Evolutionary conservation across 2,329 filamentous ascomycete species (phyloP), one percentile per base, ranked within the genome.

Genomic region (Clonostachys rosea): DNA sequence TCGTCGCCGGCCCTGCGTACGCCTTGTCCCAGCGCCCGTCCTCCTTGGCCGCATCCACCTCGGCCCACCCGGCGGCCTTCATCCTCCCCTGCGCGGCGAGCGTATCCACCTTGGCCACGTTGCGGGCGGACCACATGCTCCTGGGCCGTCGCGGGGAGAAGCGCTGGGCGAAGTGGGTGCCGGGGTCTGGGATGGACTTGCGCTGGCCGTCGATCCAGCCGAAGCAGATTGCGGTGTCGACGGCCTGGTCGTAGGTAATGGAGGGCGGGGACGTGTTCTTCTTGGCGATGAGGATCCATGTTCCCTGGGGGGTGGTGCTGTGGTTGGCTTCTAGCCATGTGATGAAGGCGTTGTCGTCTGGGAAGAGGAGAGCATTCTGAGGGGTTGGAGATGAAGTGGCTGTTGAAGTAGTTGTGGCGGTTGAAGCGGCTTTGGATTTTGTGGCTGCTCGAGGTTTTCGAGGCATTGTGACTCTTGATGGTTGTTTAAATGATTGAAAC

Each of bases 131-230:
- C 81, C 81, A 84, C 7, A 77, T 56, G 54, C 78, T 81, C 34
- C 70, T 71, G 33, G 67, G 58, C 4, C 74, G 70, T 5, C 81
- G 77, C 2, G 79, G 80, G 2, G 79, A 81, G 65, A 81, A 84
- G 9, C 78, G 71, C 53, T 79, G 76, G 2, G 76, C 57, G 58
- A 77, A 83, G 53, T 69, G 72, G 4, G 61, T 54, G 1, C 67
- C 67, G 51, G 46, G 40, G 36, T 81, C 73, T 1, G 49, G 43
- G 34, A 34, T 58, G 4, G 63, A 48, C 16, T 64, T 64, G 3
- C 69, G 69, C 54, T 79, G 78, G 1, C 80, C 78, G 56, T 84
- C 79, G 48, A 84, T 84, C 80, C 81, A 84, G 40, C 81, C 81
- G 55, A 75, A 77, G 57, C 79, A 83, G 7, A 84, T 67, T 2